A percentile compares a stretch with the other conserved stretches of the same genome.
Conservation (phyloP, 139 green algal species). For the Chlorokybus atmophyticus region DNA sequence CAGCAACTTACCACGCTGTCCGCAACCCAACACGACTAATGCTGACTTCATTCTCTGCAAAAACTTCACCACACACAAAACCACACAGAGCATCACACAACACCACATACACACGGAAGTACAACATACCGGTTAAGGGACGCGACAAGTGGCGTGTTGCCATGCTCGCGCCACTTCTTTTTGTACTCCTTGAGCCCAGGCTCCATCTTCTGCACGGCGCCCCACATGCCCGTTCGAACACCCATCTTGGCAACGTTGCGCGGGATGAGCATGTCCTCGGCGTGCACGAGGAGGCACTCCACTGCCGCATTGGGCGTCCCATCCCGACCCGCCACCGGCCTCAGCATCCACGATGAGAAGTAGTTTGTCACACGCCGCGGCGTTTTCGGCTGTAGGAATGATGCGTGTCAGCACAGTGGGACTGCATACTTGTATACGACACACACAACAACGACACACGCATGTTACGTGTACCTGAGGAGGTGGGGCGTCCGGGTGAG, state of each 20-base stretch:
- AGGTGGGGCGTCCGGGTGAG: slow-evolving; percentile 16
- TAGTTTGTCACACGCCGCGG: slow-evolving; percentile 15
- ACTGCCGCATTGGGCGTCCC: neutral
- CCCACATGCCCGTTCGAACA: slow-evolving; percentile 27
- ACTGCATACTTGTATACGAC: too few relatives aligned
- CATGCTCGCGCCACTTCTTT: neutral
- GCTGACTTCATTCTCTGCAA: too few relatives aligned
- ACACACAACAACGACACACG: too few relatives aligned
- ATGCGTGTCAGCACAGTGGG: too few relatives aligned
- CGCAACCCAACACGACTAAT: too few relatives aligned
- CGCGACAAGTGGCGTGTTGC: too few relatives aligned
- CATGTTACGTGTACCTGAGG: too few relatives aligned
- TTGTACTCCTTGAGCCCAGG: slow-evolving; percentile 16
- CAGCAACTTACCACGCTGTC: too few relatives aligned
- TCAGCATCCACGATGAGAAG: slow-evolving; percentile 25
- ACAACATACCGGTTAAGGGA: too few relatives aligned
- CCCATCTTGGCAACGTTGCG: slow-evolving; percentile 28
- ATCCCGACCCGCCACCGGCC: neutral
- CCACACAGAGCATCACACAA: too few relatives aligned
- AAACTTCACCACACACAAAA: too few relatives aligned
- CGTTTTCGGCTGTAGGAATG: neutral
- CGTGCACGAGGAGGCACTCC: neutral
- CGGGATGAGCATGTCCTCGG: slow-evolving; percentile 25
- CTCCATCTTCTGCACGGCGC: slow-evolving; percentile 25
- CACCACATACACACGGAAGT: too few relatives aligned